Evolutionary conservation across 139 green algal genomes (phyloP), one percentile per base, ranked within the genome.

Genomic region (Pseudopediastrum boryanum): DNA sequence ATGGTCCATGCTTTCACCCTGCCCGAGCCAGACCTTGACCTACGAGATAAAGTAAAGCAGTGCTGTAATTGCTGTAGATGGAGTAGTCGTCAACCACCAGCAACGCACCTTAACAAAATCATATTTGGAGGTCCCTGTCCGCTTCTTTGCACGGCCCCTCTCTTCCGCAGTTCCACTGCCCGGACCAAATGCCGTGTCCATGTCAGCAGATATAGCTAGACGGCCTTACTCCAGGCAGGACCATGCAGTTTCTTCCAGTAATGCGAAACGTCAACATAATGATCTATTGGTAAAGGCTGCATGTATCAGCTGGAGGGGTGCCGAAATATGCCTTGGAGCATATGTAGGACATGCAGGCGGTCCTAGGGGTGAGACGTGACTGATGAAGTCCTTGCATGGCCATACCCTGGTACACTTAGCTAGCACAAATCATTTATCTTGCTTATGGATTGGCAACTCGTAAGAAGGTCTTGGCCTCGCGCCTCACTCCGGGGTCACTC

Each of bases 21-120:
- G n/a, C 0, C 89, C 89, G 42, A 98, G 84, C 89, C 89, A 95
- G 13, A 98, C 92, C 51, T 93, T 93, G 56, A 95, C 87, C 90
- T 94, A 81, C 48, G 62, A 27, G 44, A 23, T 16, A 46, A 56
- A 44, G 16, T 44, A 10, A 72, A 16, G 8, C 2, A 42, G 63
- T 31, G n/a, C 13, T 50, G 29, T 2, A 50, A 66, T 13, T 13
- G 56, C 8, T 41, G 33, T 48, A 13, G 6, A 54, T 63, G 6
- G 44, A 43, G 54, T 13, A 10, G 35, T 43, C 58, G n/a, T 21
- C 23, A 7, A 44, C 50, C 23, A 8, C 42, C 38, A 29, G 13
- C 4, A 2, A 6, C 46, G 38, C 2, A 92, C 89, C 87, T 97
- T 96, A 46, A 95, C 79, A 38, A 92, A 93, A 42, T 96, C 92